These are phyloP conservation scores for Rutstroemia sp. DNA, from an alignment of 2,329 filamentous ascomycete genomes.

Conservation along the genomic window DNA sequence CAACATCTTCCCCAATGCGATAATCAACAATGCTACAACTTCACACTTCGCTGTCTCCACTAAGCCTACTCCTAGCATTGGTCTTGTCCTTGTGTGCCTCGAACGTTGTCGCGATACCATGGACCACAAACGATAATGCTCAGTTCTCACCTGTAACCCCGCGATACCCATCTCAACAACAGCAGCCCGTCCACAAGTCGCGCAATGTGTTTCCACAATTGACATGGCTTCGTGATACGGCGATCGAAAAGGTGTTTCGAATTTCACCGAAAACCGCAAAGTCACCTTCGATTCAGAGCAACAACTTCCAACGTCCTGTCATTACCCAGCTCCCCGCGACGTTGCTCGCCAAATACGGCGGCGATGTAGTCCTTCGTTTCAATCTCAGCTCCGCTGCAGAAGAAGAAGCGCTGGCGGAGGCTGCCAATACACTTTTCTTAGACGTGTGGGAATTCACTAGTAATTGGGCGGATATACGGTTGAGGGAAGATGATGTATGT, in stretches of 20 bases:
- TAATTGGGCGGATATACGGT: constrained; percentile 76
- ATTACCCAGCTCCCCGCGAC: constrained; percentile 29
- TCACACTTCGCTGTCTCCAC: constrained; percentile 1
- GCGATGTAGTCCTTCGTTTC: constrained; percentile 86
- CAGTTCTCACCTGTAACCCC: constrained; percentile 10
- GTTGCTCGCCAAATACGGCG: constrained; percentile 51
- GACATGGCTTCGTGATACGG: constrained; percentile 43
- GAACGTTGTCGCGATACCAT: constrained; percentile 17
- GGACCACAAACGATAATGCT: constrained; percentile 11
- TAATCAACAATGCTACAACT: constrained; percentile 86
- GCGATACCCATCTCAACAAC: constrained; percentile 8
- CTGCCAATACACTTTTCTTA: constrained; percentile 67
- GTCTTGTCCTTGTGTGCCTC: constrained; percentile 12
- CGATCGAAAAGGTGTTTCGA: constrained; percentile 44
- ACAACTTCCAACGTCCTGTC: constrained; percentile 12
- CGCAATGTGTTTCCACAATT: constrained; percentile 39
- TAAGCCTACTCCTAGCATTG: constrained; percentile 9
- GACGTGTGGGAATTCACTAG: constrained; percentile 85
- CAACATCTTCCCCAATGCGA: constrained; percentile 81
- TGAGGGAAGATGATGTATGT: constrained; percentile 67
- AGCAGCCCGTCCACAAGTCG: constrained; percentile 4
- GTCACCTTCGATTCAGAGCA: constrained; percentile 12
- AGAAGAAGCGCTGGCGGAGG: constrained; percentile 63
- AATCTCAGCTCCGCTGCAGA: constrained; percentile 64
- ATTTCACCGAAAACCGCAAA: constrained; percentile 25